These are phyloP conservation scores for Aspergillus fijiensis DNA, from an alignment of 2,329 filamentous ascomycete species.

Conservation along the genomic window DNA sequence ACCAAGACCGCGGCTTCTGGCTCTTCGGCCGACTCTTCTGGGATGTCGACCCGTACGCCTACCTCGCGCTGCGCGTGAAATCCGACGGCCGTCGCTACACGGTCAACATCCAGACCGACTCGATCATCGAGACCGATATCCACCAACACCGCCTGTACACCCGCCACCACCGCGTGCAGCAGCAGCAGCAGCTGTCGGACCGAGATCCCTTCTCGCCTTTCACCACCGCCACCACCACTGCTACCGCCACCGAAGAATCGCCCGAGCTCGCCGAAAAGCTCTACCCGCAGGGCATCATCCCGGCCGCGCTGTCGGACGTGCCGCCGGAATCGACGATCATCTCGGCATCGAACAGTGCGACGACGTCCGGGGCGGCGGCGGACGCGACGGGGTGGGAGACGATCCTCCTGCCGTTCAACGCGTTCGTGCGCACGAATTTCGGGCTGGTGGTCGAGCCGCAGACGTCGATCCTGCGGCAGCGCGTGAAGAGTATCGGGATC, in stretches of 20 bases:
- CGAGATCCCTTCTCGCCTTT: conserved; percentile 18
- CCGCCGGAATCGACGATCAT: conserved; percentile 38
- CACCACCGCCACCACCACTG: conserved; percentile 11
- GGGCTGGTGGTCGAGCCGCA: conserved; percentile 92
- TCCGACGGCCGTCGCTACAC: conserved; percentile 91
- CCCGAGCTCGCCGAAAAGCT: conserved; percentile 23
- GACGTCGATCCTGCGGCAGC: conserved; percentile 81
- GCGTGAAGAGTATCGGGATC: conserved; percentile 80
- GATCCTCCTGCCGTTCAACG: conserved; percentile 82
- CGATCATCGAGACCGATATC: conserved; percentile 88
- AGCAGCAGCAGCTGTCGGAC: neutral
- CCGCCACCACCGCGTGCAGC: conserved; percentile 39
- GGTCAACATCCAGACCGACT: conserved; percentile 93
- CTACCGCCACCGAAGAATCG: conserved; percentile 22
- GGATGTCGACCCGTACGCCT: conserved; percentile 87
- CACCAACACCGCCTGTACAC: conserved; percentile 85
- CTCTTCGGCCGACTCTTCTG: conserved; percentile 84
- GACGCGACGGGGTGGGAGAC: conserved; percentile 87
- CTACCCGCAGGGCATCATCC: conserved; percentile 32
- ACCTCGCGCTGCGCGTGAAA: conserved; percentile 83
- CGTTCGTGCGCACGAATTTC: conserved; percentile 93
- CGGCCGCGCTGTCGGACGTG: conserved; percentile 39
- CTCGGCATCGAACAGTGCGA: conserved; percentile 27
- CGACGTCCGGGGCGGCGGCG: conserved; percentile 52
- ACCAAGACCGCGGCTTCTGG: conserved; percentile 70